Percentiles rank a stretch among this genome's conserved stretches.
Conservation (phyloP, 306 rosid genomes). For the Lotus japonicus region DNA sequence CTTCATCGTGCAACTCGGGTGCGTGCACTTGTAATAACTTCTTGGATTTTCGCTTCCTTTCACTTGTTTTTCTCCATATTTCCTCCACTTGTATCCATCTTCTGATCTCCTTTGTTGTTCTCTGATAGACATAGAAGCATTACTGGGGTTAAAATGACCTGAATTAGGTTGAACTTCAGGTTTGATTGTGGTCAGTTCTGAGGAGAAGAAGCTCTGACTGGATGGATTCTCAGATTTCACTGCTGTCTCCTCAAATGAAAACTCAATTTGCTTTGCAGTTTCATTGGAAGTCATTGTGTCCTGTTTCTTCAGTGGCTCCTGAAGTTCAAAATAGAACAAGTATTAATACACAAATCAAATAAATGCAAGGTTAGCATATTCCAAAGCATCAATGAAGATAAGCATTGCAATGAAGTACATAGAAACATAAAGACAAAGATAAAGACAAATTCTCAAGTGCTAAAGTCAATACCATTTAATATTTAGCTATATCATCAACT, state of each 20-base stretch:
- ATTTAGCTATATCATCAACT: not conserved
- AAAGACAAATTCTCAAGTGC: not conserved
- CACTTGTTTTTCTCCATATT: slow-evolving; percentile 72
- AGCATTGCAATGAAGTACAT: not conserved
- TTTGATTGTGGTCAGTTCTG: slow-evolving; percentile 23
- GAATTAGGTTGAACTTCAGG: slow-evolving; percentile 7
- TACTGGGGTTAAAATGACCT: slow-evolving; percentile 7
- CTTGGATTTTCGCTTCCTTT: slow-evolving; percentile 78
- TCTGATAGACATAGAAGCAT: slow-evolving; percentile 18
- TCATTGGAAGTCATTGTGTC: slow-evolving; percentile 30
- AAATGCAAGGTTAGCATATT: not conserved
- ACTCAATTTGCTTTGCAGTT: slow-evolving; percentile 11
- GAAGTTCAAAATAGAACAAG: slow-evolving; percentile 19
- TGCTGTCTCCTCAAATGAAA: not conserved
- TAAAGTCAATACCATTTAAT: not conserved
- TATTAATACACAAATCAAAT: not conserved
- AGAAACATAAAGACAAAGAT: not conserved
- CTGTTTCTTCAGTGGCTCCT: slow-evolving; percentile 22
- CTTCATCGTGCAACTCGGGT: slow-evolving; percentile 46
- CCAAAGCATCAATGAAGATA: not conserved
- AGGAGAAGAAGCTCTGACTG: slow-evolving; percentile 8
- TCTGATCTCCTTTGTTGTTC: slow-evolving; percentile 47
- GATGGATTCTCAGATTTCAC: slow-evolving; percentile 14
- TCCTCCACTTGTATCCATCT: slow-evolving; percentile 83
- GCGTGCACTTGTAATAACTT: slow-evolving; percentile 70